Base-by-base conservation (phyloP, 768 basidiomycete species). In the Coprinellus aureogranulatus region DNA sequence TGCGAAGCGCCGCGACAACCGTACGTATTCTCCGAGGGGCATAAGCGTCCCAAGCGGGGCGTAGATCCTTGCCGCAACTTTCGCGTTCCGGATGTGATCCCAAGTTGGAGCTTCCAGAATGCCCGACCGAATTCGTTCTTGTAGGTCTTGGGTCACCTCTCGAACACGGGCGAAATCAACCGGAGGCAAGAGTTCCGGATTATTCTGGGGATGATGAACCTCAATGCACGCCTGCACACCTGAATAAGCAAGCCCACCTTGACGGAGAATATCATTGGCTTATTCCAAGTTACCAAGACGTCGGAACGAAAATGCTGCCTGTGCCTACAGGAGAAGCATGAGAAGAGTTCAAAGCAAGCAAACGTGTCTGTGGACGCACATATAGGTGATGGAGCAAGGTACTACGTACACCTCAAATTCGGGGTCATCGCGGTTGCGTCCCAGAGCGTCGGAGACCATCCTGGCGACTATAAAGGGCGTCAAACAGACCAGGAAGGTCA, bases 261-360 rank as follows among this genome's bases (percentile, higher is more conserved):
- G 23, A 88, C 81, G 11, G 77, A 75, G 64, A 91, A 89, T 40
- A 67, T 78, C 66, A 90, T 76, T 0, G 90, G 88, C 16, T 81
- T 76, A 61, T 91, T 86, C 68, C 90, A 92, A 2, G 88, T 89
- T 22, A 95, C 89, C 48, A 95, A 72, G 18, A 94, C 91, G 64
- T 94, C 92, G 10, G 89, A 91, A 26, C 94, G 85, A 65, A 92
- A 95, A 69, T 92, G 87, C 65, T 94, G 85, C 41, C 90, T 81
- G 69, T 92, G 90, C 82, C 89, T 90, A 40, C 62, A 28, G 34
- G 37, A 49, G 20, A 60, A 47, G 53, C 34, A 58, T 60, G 50
- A 42, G 57, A 58, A 59, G 50, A 42, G 57, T 54, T 9, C 1
- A 25, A 31, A n/a, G 45, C n/a, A 55, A 45, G 34, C 52, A 48